A percentile compares a stretch with the other conserved stretches of the same genome.
Evolutionary conservation across 257 asterid species (phyloP).

Genomic region (Henckelia pumila): DNA sequence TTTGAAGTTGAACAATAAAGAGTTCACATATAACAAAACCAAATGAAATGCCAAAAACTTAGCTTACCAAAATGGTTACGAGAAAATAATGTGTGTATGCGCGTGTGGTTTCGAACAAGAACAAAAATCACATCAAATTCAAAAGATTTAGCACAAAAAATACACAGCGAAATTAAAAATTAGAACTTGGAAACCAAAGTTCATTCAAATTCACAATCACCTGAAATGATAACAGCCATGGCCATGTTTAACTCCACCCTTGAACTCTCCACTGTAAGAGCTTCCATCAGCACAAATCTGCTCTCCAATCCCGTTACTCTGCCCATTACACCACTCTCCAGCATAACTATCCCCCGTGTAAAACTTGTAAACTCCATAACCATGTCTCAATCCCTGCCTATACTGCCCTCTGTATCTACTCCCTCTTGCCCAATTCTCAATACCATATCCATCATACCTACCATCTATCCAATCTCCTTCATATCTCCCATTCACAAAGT

Average conservation of each 20-base stretch:
- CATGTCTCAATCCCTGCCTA: conserved; percentile 45
- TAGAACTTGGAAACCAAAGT: neutral
- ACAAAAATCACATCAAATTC: neutral
- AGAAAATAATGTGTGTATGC: no score
- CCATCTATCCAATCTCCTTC: conserved; percentile 61
- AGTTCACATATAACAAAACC: neutral
- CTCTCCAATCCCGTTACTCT: conserved; percentile 47
- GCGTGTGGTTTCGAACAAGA: neutral
- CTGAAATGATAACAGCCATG: conserved; percentile 54
- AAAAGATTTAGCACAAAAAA: neutral
- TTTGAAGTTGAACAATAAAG: neutral
- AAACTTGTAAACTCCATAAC: conserved; percentile 45
- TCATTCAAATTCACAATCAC: conserved; percentile 14
- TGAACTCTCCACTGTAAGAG: conserved; percentile 44
- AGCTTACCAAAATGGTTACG: neutral
- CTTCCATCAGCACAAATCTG: conserved; percentile 54
- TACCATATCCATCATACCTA: conserved; percentile 49
- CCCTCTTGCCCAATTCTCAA: conserved; percentile 58
- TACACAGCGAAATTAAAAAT: no score
- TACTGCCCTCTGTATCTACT: conserved; percentile 50
- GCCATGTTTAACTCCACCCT: conserved; percentile 57
- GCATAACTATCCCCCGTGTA: conserved; percentile 49
- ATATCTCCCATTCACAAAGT: conserved; percentile 38
- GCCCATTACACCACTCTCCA: conserved; percentile 56
- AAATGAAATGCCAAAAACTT: neutral